These are phyloP conservation scores for Aphanomyces stellatus DNA, from an alignment of 352 stramenopile genomes.

Conservation along the genomic window DNA sequence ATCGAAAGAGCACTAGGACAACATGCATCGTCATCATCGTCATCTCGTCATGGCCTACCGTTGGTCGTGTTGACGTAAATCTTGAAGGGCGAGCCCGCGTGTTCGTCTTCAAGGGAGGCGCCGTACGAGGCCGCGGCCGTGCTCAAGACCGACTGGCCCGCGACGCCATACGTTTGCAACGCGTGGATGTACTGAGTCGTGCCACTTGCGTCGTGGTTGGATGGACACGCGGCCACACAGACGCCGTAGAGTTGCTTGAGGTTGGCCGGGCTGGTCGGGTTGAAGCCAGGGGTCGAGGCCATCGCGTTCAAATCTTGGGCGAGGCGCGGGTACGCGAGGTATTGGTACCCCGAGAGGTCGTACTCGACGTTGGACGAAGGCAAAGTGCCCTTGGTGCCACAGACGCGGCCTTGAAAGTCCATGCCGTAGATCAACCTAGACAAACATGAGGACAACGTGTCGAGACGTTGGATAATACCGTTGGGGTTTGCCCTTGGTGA, in stretches of 20 bases:
- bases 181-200: slow-evolving; percentile 46
- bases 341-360: slow-evolving; percentile 55
- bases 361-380: slow-evolving; percentile 41
- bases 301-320: slow-evolving; percentile 40
- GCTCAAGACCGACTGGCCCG: slow-evolving; percentile 33
- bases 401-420: slow-evolving; percentile 62
- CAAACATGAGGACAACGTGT: too few relatives aligned
- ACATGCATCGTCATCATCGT: too few relatives aligned
- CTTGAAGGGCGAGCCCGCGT: slow-evolving; percentile 49
- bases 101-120: slow-evolving; percentile 35
- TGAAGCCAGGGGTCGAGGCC: slow-evolving; percentile 19
- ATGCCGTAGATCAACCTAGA: slow-evolving; percentile 49
- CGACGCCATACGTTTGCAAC: slow-evolving; percentile 40
- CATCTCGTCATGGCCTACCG: too few relatives aligned
- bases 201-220: slow-evolving; percentile 28
- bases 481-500: slow-evolving; percentile 58
- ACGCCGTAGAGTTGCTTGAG: slow-evolving; percentile 42
- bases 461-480: too few relatives aligned
- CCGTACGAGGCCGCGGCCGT: slow-evolving; percentile 23
- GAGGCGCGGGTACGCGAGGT: slow-evolving; percentile 62
- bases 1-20: slow-evolving; percentile 46
- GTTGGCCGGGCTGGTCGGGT: slow-evolving; percentile 22
- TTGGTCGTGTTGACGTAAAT: slow-evolving; percentile 51
- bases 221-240: slow-evolving; percentile 40
- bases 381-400: slow-evolving; percentile 38